Base-by-base conservation (phyloP, 225 moss, liverwort and hornwort species). In the Climacium dendroides region DNA sequence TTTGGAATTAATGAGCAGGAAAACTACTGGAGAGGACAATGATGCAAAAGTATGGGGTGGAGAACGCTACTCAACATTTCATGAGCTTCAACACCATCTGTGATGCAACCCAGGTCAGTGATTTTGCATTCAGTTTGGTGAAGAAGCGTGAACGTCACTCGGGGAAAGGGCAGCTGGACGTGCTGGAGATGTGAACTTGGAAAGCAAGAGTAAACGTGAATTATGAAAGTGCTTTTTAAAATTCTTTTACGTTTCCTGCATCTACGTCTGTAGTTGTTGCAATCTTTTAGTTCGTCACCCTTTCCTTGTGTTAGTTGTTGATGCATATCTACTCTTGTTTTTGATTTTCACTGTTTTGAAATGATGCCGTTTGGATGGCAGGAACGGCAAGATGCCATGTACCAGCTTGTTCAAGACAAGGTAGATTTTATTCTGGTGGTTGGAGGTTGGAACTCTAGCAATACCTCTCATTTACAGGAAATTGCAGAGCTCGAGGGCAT, bases 1-100 rank as follows among this genome's bases (percentile, higher is more conserved):
- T 58, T 58, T 87, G 74, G 63, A 16, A 26, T 18, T 35, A n/a
- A 43, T 79, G 85, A 74, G 74, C 91, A 91, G 96, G 95, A 71
- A 97, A 95, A 80, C 81, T 97, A 66, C 80, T 97, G 87, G 97
- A 96, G 92, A 92, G 84, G 88, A 94, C 95, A 28, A 96, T 97
- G 96, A 83, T 97, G 83, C 94, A 94, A 82, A 97, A 97, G 87
- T 91, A 92, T 89, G 97, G 97, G 23, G 93, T 95, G 59, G 93
- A 91, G 84, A 94, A 94, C 83, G 93, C 91, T 13, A 79, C 93
- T 67, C 88, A 95, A 23, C 96, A 95, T 84, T 97, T 96, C 85
- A 96, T 97, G 96, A 97, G 97, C 88, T 96, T 97, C 79, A 97
- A 97, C 87, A 97, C 97, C 45, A 97, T 97, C 45, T 97, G 97